A percentile compares a stretch with the other conserved stretches of the same genome.
Evolutionary conservation across 208 protist species (phyloP).

Genomic region (Crithidia thermophila): DNA sequence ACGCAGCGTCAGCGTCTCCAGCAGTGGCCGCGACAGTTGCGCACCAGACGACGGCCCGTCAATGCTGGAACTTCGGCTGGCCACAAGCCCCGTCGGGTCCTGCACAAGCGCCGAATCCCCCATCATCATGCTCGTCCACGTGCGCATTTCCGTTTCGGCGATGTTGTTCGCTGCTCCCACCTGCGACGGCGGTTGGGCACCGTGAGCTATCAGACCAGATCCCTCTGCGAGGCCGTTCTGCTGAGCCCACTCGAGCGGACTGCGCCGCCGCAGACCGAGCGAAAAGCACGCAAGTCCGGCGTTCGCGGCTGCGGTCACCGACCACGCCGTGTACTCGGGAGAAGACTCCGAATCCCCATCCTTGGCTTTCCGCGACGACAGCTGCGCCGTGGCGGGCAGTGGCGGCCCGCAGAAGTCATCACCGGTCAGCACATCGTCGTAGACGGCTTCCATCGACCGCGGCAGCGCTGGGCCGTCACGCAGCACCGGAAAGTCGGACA

Average conservation of each 20-base stretch:
- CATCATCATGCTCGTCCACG: too few species aligned
- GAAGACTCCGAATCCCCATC: not conserved
- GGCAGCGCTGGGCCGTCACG: conserved; percentile 34
- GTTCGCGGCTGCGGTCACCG: conserved; percentile 48
- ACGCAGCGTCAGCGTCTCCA: conserved; percentile 30
- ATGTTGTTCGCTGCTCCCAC: not conserved
- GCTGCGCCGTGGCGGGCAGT: not conserved
- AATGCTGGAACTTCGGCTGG: not conserved
- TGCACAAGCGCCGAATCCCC: not conserved
- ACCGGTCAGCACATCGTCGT: conserved; percentile 22
- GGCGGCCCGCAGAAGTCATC: conserved; percentile 19
- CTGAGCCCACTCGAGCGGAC: conserved; percentile 12
- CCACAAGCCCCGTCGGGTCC: not conserved
- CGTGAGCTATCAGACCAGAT: too few species aligned
- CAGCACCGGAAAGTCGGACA: conserved; percentile 58
- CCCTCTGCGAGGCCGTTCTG: not conserved
- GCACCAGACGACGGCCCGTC: not conserved
- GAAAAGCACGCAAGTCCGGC: conserved; percentile 46
- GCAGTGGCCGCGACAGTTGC: not conserved
- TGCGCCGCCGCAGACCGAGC: conserved; percentile 46
- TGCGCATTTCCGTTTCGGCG: not conserved
- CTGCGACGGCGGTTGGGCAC: too few species aligned
- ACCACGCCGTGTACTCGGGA: conserved; percentile 51
- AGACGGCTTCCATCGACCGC: conserved; percentile 26
- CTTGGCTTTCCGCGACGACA: not conserved